Conservation (phyloP, 2,329 filamentous ascomycete species). For the Waltergamsia citrina region DNA sequence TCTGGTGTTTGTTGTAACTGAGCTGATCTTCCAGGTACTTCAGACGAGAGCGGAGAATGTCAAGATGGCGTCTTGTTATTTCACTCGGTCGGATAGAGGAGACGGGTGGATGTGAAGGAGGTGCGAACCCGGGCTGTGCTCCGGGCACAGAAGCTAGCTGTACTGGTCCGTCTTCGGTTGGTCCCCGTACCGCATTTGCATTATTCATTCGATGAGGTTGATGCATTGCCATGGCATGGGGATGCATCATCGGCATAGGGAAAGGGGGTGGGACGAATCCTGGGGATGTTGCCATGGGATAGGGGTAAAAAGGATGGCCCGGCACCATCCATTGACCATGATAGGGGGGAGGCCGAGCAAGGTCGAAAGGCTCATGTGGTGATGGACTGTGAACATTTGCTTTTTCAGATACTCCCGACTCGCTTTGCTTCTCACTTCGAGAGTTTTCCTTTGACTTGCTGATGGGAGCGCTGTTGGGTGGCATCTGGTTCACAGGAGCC, state of each 20-base stretch:
- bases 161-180: background rate
- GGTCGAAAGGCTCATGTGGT: constrained; percentile 35
- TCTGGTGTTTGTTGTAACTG: constrained; percentile 52
- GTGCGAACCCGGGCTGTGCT: background rate
- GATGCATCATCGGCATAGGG: constrained; percentile 13
- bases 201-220: no score
- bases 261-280: constrained; percentile 10
- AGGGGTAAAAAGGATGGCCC: constrained; percentile 10
- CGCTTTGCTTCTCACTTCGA: constrained; percentile 17
- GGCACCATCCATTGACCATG: constrained; percentile 27
- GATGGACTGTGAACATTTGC: constrained; percentile 21
- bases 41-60: constrained; percentile 39
- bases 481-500: constrained; percentile 9
- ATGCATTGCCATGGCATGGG: constrained; percentile 8
- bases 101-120: constrained; percentile 27
- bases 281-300: constrained; percentile 17
- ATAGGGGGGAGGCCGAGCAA: constrained; percentile 30
- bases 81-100: constrained; percentile 53
- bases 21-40: constrained; percentile 49
- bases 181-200: no score
- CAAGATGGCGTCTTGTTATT: constrained; percentile 50
- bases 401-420: constrained; percentile 20
- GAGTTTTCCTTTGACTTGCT: constrained; percentile 11
- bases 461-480: constrained; percentile 6
- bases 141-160: background rate